Evolutionary conservation across 495 filamentous ascomycete species (phyloP), one percentile per base, ranked within the genome.

Genomic region (Neurospora sublineolata): DNA sequence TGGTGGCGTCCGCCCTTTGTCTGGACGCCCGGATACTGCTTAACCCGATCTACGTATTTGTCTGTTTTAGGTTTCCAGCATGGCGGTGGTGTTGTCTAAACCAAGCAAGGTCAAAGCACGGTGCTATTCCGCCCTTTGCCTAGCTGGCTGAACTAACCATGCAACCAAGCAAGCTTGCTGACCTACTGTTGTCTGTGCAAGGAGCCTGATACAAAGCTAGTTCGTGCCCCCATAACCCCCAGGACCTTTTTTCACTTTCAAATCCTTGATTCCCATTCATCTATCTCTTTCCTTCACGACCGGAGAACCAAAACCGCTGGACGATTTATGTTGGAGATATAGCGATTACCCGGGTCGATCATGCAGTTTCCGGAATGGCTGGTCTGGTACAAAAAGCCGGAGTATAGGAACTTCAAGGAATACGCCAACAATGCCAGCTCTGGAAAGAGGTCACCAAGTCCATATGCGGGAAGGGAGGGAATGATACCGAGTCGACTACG

Each of bases 351-450:
- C 52, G 27, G 27, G 4, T 14, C 33, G 52, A 70, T 40, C 73
- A 79, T 79, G 76, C 42, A 52, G 64, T 67, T 78, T 67, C 81
- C 81, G 4, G 73, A 74, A 36, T 83, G 81, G 80, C 39, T 81
- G 69, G 46, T 52, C 44, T 82, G 80, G 81, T 83, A 83, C 77
- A 83, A 82, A 76, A 83, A 83, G 72, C 81, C 81, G 23, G 80
- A 82, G 52, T 83, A 81, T 71, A 76, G 81, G 37, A 81, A 83
- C 71, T 75, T 82, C 75, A 79, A 75, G 44, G 76, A 80, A 71
- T 83, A 79, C 70, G 77, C 80, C 37, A 74, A 71, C 68, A 73
- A 69, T 20, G 69, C 80, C 70, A 74, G 70, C 70, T 67, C 74
- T 18, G 78, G 77, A 67, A 67, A 40, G 38, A 77, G 80, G 37